These are phyloP conservation scores for Pseudozyma pruni DNA, from an alignment of 1,284 basidiomycete genomes.

Conservation along the genomic window DNA sequence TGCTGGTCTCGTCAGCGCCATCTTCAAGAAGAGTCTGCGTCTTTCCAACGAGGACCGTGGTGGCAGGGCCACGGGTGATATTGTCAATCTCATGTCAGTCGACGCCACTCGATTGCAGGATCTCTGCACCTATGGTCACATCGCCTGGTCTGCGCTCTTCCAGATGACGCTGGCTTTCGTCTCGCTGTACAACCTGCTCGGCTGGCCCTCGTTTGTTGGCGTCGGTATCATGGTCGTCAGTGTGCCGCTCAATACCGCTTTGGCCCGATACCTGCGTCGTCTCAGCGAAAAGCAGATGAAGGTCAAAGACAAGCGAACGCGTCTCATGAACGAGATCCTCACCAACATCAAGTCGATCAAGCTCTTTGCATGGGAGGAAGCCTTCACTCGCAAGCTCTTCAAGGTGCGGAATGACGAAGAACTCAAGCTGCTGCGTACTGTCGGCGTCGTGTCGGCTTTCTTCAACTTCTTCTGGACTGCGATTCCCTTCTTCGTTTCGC, in stretches of 20 bases:
- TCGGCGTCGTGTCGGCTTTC: constrained; percentile 79
- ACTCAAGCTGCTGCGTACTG: constrained; percentile 79
- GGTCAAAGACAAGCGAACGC: constrained; percentile 81
- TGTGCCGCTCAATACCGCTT: constrained; percentile 76
- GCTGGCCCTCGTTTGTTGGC: constrained; percentile 81
- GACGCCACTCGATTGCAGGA: constrained; percentile 92
- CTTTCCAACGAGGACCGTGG: constrained; percentile 82
- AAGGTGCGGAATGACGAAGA: constrained; percentile 78
- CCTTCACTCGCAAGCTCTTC: constrained; percentile 74
- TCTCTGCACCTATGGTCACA: constrained; percentile 80
- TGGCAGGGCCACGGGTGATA: constrained; percentile 81
- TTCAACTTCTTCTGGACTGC: constrained; percentile 77
- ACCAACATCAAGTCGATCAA: constrained; percentile 66
- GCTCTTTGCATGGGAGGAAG: constrained; percentile 61
- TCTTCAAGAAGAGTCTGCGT: constrained; percentile 76
- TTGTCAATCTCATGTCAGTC: constrained; percentile 92
- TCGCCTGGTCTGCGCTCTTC: constrained; percentile 78
- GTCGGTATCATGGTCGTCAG: constrained; percentile 79
- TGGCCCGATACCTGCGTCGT: constrained; percentile 80
- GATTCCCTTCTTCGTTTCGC: constrained; percentile 82
- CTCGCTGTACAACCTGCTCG: constrained; percentile 78
- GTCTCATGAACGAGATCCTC: constrained; percentile 65
- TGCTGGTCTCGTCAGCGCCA: constrained; percentile 86
- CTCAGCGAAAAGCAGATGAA: constrained; percentile 82
- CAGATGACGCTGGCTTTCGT: constrained; percentile 70